A percentile compares a stretch with the other conserved stretches of the same genome.
These are phyloP conservation scores for Metschnikowia henanensis DNA, from an alignment of 805 yeast genomes.

Conservation along the genomic window DNA sequence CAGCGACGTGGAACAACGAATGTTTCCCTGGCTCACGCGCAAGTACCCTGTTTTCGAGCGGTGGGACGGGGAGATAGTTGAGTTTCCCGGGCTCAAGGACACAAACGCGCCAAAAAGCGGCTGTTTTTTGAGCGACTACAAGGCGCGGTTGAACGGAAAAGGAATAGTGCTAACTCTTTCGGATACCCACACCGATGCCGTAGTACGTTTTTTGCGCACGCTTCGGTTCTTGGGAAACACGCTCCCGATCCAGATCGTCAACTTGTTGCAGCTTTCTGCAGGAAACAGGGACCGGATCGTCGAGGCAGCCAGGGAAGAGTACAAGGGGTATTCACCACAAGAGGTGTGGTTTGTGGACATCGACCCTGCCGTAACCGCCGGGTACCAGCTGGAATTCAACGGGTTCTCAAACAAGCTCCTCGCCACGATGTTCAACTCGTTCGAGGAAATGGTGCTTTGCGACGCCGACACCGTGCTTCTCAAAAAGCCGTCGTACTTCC, in stretches of 20 bases:
- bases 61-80: conserved; percentile 11
- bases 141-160: conserved; percentile 28
- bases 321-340: conserved; percentile 23
- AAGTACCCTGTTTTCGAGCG: conserved; percentile 16
- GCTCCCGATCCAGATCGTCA: conserved; percentile 44
- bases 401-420: conserved; percentile 34
- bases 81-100: conserved; percentile 14
- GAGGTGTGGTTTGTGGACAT: conserved; percentile 43
- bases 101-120: not conserved
- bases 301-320: conserved; percentile 14
- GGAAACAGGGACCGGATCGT: conserved; percentile 6
- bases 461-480: conserved; percentile 55
- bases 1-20: conserved; percentile 12
- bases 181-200: conserved; percentile 27
- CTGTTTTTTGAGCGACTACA: conserved; percentile 26
- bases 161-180: conserved; percentile 41
- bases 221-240: conserved; percentile 33
- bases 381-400: conserved; percentile 31
- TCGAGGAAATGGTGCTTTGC: conserved; percentile 35
- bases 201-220: conserved; percentile 24
- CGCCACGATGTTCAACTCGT: conserved; percentile 18
- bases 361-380: conserved; percentile 19
- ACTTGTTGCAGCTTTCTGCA: conserved; percentile 20
- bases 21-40: conserved; percentile 19
- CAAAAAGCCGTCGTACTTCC: conserved; percentile 27